Base-by-base conservation (phyloP, 2,329 filamentous ascomycete genomes). In the Cladophialophora chaetospira region DNA sequence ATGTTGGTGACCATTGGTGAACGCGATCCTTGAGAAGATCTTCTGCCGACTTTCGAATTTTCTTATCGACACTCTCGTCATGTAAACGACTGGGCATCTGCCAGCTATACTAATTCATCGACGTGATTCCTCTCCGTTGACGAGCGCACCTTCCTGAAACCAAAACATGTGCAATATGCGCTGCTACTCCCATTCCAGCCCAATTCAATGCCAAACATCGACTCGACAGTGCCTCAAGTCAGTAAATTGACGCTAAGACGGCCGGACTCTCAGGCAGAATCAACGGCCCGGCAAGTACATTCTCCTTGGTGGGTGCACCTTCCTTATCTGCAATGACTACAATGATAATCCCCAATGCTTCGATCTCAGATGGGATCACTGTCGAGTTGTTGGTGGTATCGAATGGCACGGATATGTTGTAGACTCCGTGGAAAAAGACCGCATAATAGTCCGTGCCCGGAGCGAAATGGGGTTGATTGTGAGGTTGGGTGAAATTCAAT, bases 361-460 rank as follows among this genome's bases (percentile, higher is more conserved):
- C 69, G 58, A 75, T 72, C 8, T 68, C 56, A n/a, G 52, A 25
- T 6, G 73, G 73, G 43, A 75, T 71, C 1, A 63, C 68, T 2
- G 73, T 70, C 5, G 55, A 63, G 53, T 73, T 71, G 3, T 62
- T 65, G 19, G 57, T 62, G 0, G 69, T 71, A 45, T 76, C 63
- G 49, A 75, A 71, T 1, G 72, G 71, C 15, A 72, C 67, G 10
- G 70, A 71, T 38, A 72, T 63, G 35, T 73, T 73, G 17, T 61
- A 29, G 23, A 73, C 23, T 2, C 69, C 73, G 53, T 76, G 74
- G 66, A 73, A 76, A 65, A 72, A 75, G 25, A 76, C 73, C 11
- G 72, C 72, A 57, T 72, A 74, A 57, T 76, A 76, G 35, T 71
- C 64, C 44, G 54, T 67, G 29, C 55, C 44, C 3, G 58, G 17